Evolutionary conservation across 108 stramenopile species (phyloP).

Genomic region (Heterococcus sp.): DNA sequence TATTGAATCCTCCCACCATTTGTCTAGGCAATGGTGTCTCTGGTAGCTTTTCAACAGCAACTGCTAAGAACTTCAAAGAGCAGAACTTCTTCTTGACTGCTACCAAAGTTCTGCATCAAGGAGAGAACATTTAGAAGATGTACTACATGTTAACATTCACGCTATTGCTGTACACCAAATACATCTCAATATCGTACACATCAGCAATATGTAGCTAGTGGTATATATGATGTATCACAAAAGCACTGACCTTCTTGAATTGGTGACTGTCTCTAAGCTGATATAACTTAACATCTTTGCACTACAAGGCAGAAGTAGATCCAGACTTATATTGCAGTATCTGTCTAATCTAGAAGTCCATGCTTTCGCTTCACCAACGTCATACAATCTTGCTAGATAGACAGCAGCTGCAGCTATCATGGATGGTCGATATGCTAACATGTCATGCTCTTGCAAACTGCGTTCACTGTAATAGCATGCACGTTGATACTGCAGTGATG

Average conservation of each 20-base stretch:
- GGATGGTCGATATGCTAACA: conserved; percentile 39
- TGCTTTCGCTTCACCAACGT: conserved; percentile 8
- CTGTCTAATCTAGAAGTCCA: too few relatives aligned
- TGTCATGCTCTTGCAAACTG: conserved; percentile 47
- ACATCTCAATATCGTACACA: too few relatives aligned
- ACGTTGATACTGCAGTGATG: conserved; percentile 16
- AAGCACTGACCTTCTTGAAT: too few relatives aligned
- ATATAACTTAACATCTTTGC: background rate
- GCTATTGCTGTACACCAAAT: too few relatives aligned
- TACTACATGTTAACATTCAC: too few relatives aligned
- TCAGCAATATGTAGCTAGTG: too few relatives aligned
- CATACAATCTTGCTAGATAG: conserved; percentile 32
- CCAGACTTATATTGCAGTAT: background rate
- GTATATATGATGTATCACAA: too few relatives aligned
- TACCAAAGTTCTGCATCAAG: conserved; percentile 37
- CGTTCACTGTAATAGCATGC: conserved; percentile 53
- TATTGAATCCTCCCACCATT: too few relatives aligned
- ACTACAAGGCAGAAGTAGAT: background rate
- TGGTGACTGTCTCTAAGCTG: too few relatives aligned
- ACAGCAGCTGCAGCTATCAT: conserved; percentile 36
- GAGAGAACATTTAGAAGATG: too few relatives aligned
- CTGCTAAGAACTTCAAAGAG: conserved; percentile 21
- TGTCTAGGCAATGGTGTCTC: too few relatives aligned
- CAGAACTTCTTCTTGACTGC: conserved; percentile 56
- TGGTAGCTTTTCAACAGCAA: conserved; percentile 28